phyloP scores from a whole-genome alignment of 2,329 filamentous ascomycete species.

The Diaporthe australafricana region DNA sequence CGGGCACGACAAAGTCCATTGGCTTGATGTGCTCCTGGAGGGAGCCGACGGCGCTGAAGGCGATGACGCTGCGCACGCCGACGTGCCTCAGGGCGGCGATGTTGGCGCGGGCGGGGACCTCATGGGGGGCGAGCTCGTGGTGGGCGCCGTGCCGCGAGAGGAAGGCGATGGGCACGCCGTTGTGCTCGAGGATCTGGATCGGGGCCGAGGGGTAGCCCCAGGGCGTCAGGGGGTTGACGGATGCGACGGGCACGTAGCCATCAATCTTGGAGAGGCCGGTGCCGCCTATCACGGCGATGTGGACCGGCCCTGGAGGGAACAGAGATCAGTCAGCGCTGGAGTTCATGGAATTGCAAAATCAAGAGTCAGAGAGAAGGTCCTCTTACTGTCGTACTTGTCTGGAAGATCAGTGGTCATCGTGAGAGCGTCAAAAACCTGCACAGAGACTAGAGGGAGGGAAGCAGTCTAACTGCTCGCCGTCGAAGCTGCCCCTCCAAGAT shows the following conservation, averaged over 20 bases:
- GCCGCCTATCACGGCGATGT: conserved; percentile 91
- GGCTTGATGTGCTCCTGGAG: conserved; percentile 93
- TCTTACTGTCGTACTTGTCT: conserved; percentile 68
- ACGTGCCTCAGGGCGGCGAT: conserved; percentile 95
- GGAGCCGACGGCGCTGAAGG: conserved; percentile 94
- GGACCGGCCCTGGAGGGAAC: conserved; percentile 68
- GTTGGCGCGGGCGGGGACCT: conserved; percentile 95
- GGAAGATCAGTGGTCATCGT: conserved; percentile 60
- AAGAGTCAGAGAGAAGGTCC: neutral
- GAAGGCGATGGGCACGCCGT: conserved; percentile 87
- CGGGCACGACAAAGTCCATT: conserved; percentile 95
- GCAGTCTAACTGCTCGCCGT: neutral
- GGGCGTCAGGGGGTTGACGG: conserved; percentile 81
- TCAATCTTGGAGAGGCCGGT: conserved; percentile 91
- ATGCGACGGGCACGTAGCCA: conserved; percentile 86
- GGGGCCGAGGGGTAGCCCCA: conserved; percentile 84
- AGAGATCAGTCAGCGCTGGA: conserved; percentile 26
- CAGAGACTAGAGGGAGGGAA: neutral
- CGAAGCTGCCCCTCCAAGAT: conserved; percentile 14
- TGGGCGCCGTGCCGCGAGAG: conserved; percentile 90
- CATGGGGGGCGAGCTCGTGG: conserved; percentile 92
- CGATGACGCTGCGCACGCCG: conserved; percentile 90
- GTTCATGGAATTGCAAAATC: neutral
- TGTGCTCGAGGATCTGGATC: conserved; percentile 90
- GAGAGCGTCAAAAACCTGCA: neutral